Conservation (phyloP, 1,284 basidiomycete genomes). For the Entoloma clypeatum region DNA sequence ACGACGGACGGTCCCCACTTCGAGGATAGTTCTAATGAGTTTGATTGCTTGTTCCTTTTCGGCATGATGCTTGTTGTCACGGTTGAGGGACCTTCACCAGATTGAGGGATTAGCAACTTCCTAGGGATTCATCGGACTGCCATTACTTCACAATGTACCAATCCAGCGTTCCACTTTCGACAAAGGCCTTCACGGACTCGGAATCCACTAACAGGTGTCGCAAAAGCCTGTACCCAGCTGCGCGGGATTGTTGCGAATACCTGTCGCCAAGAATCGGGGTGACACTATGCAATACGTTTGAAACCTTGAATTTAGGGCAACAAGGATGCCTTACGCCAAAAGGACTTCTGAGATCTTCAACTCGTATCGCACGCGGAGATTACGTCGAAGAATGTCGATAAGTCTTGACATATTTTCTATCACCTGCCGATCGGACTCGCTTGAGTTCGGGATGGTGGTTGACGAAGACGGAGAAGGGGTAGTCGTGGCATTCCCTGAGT, state of each 20-base stretch:
- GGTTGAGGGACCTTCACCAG: slow-evolving; percentile 65
- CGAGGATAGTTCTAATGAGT: slow-evolving; percentile 81
- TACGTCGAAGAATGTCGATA: slow-evolving; percentile 68
- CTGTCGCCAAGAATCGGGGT: slow-evolving; percentile 76
- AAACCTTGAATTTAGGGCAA: slow-evolving; percentile 2
- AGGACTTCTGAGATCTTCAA: slow-evolving; percentile 69
- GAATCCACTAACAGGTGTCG: slow-evolving; percentile 76
- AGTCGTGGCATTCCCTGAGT: slow-evolving; percentile 38
- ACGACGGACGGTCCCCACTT: slow-evolving; percentile 59
- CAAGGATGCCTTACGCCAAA: slow-evolving; percentile 51
- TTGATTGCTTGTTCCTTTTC: slow-evolving; percentile 97
- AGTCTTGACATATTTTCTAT: slow-evolving; percentile 67
- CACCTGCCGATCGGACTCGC: slow-evolving; percentile 52
- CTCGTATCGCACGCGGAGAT: slow-evolving; percentile 75
- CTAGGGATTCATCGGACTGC: slow-evolving; percentile 3
- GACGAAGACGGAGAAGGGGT: slow-evolving; percentile 33
- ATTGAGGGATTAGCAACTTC: slow-evolving; percentile 3
- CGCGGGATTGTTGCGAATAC: slow-evolving; percentile 72
- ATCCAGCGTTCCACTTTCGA: slow-evolving; percentile 66
- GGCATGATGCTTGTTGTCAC: slow-evolving; percentile 78
- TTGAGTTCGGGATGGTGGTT: slow-evolving; percentile 32
- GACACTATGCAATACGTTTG: slow-evolving; percentile 43
- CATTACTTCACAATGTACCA: slow-evolving; percentile 84
- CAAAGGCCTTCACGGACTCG: slow-evolving; percentile 58
- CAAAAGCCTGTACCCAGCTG: slow-evolving; percentile 83